Evolutionary conservation across 495 filamentous ascomycete genomes (phyloP).

Genomic region (Xylaria sp.): DNA sequence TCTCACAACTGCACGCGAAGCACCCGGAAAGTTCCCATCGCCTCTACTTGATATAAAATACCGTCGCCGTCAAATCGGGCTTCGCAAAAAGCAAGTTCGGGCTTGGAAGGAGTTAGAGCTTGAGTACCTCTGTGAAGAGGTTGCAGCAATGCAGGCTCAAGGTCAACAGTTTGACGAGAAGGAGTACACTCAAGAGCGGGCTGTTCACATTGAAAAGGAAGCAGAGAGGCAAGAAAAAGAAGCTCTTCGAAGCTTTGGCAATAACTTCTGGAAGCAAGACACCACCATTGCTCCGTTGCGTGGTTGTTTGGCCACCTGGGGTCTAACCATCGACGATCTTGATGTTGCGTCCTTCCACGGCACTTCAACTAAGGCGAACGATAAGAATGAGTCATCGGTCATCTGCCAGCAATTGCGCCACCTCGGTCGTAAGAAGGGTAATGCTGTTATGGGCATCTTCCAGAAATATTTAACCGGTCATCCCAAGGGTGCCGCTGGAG

Average conservation of each 20-base stretch:
- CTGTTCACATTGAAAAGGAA: conserved; percentile 86
- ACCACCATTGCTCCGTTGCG: conserved; percentile 91
- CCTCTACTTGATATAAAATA: conserved; percentile 97
- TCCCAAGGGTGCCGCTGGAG: conserved; percentile 98
- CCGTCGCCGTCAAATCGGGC: conserved; percentile 89
- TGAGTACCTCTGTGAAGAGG: conserved; percentile 89
- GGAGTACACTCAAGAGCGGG: conserved; percentile 86
- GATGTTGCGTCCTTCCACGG: conserved; percentile 97
- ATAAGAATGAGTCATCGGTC: conserved; percentile 99
- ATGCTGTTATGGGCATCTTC: conserved; percentile 96
- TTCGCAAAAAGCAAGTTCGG: conserved; percentile 89
- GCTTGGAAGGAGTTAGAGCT: conserved; percentile 96
- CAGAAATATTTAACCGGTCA: conserved; percentile 99
- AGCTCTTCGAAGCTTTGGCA: conserved; percentile 86
- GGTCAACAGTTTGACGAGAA: conserved; percentile 72
- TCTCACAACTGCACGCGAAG: conserved; percentile 94
- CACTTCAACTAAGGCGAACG: conserved; percentile 96
- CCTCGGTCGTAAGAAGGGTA: conserved; percentile 93
- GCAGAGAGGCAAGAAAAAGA: conserved; percentile 90
- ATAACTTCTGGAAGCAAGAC: conserved; percentile 98
- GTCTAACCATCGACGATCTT: conserved; percentile 95
- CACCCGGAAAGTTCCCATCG: conserved; percentile 87
- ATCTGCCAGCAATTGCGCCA: conserved; percentile 96
- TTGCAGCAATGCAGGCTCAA: conserved; percentile 87
- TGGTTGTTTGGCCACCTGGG: conserved; percentile 95